A percentile compares a stretch with the other conserved stretches of the same genome.
Conservation (phyloP, 2,329 filamentous ascomycete genomes). For the Aspergillus hortae region DNA sequence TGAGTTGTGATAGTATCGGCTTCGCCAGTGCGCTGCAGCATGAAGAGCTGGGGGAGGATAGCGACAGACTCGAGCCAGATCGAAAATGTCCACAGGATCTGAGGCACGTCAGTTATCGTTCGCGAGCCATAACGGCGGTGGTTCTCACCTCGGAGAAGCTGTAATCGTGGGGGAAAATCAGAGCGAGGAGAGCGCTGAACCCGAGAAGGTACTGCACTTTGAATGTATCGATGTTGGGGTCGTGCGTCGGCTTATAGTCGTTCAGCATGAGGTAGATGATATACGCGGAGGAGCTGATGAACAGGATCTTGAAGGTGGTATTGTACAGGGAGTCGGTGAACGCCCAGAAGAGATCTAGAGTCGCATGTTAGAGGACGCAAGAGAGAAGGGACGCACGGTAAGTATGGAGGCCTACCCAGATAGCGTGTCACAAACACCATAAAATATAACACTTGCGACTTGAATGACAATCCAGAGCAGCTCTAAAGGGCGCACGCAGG, state of each 20-base stretch:
- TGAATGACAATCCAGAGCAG: slow-evolving; percentile 97
- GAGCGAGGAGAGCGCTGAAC: slow-evolving; percentile 70
- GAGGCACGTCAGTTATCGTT: slow-evolving; percentile 6
- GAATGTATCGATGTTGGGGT: slow-evolving; percentile 96
- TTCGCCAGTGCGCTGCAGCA: slow-evolving; percentile 95
- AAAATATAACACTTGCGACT: slow-evolving; percentile 93
- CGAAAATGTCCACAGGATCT: slow-evolving; percentile 95
- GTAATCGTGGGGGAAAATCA: slow-evolving; percentile 85
- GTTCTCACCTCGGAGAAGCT: slow-evolving; percentile 60
- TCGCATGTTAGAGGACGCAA: neutral
- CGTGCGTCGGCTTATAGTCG: slow-evolving; percentile 95
- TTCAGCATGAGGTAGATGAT: slow-evolving; percentile 98
- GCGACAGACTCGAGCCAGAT: slow-evolving; percentile 98
- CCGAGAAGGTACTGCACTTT: slow-evolving; percentile 91
- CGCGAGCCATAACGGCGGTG: neutral
- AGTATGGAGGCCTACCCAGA: slow-evolving; percentile 57
- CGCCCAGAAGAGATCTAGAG: slow-evolving; percentile 77
- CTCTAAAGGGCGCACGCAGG: slow-evolving; percentile 56
- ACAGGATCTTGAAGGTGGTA: slow-evolving; percentile 91
- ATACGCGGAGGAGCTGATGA: slow-evolving; percentile 85
- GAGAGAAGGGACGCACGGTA: neutral
- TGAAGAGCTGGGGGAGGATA: slow-evolving; percentile 95
- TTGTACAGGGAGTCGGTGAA: slow-evolving; percentile 84
- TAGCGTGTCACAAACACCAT: slow-evolving; percentile 93
- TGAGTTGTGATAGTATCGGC: slow-evolving; percentile 99